Conservation (phyloP, 1,284 basidiomycete genomes). For the Fistulina hepatica region DNA sequence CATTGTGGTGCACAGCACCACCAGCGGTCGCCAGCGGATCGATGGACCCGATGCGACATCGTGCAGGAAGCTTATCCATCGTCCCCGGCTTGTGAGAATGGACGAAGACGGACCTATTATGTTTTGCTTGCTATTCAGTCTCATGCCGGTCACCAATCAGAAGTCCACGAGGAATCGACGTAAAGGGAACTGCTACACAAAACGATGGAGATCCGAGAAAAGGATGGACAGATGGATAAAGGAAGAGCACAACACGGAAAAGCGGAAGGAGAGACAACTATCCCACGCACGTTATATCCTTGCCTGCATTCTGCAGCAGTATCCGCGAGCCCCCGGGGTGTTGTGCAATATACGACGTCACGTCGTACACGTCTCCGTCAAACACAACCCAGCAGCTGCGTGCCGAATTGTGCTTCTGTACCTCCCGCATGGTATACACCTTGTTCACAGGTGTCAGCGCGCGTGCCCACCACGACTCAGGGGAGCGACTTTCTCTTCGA, state of each 20-base stretch:
- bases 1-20: too few relatives aligned
- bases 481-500: too few relatives aligned
- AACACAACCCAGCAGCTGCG: constrained; percentile 79
- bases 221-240: too few relatives aligned
- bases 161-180: too few relatives aligned
- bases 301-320: constrained; percentile 33
- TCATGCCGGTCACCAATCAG: not conserved
- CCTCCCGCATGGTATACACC: too few relatives aligned
- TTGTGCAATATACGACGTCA: constrained; percentile 63
- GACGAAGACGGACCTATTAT: not conserved
- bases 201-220: too few relatives aligned
- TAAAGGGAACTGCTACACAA: too few relatives aligned
- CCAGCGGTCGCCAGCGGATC: not conserved
- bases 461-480: too few relatives aligned
- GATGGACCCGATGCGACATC: not conserved
- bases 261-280: too few relatives aligned
- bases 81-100: constrained; percentile 1
- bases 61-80: not conserved
- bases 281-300: constrained; percentile 30
- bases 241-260: too few relatives aligned
- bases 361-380: constrained; percentile 52
- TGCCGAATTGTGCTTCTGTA: constrained; percentile 56
- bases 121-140: not conserved
- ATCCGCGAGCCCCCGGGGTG: constrained; percentile 20
- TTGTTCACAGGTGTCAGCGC: too few relatives aligned